These are phyloP conservation scores for Loxodes magnus DNA, from an alignment of 73 alveolate genomes.

Conservation along the genomic window DNA sequence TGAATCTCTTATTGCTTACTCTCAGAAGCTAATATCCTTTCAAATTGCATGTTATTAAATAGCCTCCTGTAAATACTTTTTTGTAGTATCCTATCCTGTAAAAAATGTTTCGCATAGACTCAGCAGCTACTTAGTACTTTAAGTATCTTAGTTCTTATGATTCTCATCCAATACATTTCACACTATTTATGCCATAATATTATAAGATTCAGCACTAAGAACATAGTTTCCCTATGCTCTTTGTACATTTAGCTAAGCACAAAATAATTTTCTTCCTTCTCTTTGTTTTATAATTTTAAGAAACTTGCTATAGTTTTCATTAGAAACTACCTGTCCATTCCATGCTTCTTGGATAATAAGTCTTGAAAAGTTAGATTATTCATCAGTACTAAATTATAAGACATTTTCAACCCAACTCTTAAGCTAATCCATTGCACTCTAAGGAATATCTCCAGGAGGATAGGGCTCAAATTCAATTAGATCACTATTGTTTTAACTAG, in stretches of 20 bases:
- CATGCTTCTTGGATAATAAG: neutral
- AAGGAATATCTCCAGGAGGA: conserved; percentile 3
- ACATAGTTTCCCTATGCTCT: neutral
- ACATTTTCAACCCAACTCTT: neutral
- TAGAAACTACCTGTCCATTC: neutral
- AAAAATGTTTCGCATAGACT: neutral
- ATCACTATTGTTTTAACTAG: neutral
- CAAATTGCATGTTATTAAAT: conserved; percentile 1
- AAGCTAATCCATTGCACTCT: neutral
- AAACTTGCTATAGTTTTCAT: neutral
- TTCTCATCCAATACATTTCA: neutral
- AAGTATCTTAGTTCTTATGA: neutral
- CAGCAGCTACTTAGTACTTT: neutral
- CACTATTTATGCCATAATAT: neutral
- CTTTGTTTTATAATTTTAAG: neutral
- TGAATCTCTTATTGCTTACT: neutral
- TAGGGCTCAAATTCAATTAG: conserved; percentile 3
- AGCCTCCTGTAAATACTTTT: neutral
- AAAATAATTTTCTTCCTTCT: neutral
- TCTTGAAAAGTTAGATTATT: neutral
- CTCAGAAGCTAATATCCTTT: neutral
- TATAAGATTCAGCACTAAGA: neutral
- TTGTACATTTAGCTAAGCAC: neutral
- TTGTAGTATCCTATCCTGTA: neutral
- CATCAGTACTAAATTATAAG: neutral